These are phyloP conservation scores for Colletotrichum lentis DNA, from an alignment of 2,329 filamentous ascomycete species.

Conservation along the genomic window DNA sequence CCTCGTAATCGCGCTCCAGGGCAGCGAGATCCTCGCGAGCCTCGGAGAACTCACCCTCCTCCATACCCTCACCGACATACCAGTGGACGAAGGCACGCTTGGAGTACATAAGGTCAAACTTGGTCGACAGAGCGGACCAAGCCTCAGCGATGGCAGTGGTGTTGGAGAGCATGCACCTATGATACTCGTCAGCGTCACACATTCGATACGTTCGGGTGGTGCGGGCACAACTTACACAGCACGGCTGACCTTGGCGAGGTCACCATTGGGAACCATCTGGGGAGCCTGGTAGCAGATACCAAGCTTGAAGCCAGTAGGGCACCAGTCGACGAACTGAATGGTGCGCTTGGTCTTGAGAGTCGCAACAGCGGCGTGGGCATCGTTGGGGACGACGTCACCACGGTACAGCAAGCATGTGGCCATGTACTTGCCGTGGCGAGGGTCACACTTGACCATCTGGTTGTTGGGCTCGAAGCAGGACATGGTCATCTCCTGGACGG, in stretches of 20 bases:
- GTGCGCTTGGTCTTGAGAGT: constrained; percentile 99
- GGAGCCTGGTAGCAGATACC: constrained; percentile 99
- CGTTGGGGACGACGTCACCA: constrained; percentile 96
- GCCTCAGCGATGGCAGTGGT: constrained; percentile 98
- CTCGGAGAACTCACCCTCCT: constrained; percentile 99
- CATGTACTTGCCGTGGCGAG: constrained; percentile 99
- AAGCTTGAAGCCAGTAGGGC: constrained; percentile 99
- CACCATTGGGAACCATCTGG: constrained; percentile 93
- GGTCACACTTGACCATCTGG: constrained; percentile 99
- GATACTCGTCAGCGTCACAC: constrained; percentile 8
- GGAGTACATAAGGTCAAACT: constrained; percentile 99
- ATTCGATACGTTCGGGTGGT: background rate
- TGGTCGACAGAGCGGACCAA: constrained; percentile 94
- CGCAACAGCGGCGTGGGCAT: constrained; percentile 89
- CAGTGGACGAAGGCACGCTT: constrained; percentile 99
- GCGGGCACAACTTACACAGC: constrained; percentile 80
- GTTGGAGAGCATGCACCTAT: constrained; percentile 96
- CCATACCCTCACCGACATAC: constrained; percentile 99
- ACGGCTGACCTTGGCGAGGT: constrained; percentile 96
- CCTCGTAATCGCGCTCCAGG: constrained; percentile 97
- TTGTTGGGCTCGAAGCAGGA: constrained; percentile 99
- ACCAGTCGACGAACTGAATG: constrained; percentile 99
- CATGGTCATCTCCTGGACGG: constrained; percentile 97
- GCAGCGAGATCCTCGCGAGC: constrained; percentile 98
- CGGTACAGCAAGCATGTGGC: constrained; percentile 97